Percentiles rank a stretch among this genome's conserved stretches.
These are phyloP conservation scores for Microcos paniculata DNA, from an alignment of 345 rosid genomes.

Conservation along the genomic window DNA sequence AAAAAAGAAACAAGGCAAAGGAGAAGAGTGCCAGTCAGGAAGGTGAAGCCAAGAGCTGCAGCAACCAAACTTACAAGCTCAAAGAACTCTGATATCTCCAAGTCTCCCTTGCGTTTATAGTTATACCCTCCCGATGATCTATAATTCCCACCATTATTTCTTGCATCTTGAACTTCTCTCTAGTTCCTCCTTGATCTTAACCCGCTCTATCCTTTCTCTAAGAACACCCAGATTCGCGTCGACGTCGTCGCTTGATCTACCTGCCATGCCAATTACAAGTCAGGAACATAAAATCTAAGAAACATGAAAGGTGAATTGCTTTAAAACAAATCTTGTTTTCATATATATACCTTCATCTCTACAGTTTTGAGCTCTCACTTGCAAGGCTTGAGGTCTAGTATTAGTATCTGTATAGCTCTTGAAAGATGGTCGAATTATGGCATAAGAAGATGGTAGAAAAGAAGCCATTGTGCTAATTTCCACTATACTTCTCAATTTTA, in stretches of 20 bases:
- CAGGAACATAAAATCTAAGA: no score
- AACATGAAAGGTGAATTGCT: slow-evolving; percentile 11
- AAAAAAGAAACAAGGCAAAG: slow-evolving; percentile 43
- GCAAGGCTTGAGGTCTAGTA: slow-evolving; percentile 19
- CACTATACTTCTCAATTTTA: no score
- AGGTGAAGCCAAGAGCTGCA: slow-evolving; percentile 38
- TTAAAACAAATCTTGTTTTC: no score
- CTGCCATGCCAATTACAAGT: no score
- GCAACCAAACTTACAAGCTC: slow-evolving; percentile 34
- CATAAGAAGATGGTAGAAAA: slow-evolving; percentile 1
- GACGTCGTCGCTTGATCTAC: slow-evolving; percentile 28
- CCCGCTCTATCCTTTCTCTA: slow-evolving; percentile 43
- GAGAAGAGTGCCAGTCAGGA: slow-evolving; percentile 30
- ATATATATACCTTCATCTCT: no score
- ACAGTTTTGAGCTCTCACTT: slow-evolving; percentile 28
- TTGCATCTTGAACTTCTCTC: slow-evolving; percentile 47
- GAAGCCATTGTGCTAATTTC: no score
- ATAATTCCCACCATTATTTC: slow-evolving; percentile 51
- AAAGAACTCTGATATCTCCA: slow-evolving; percentile 22
- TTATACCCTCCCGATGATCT: slow-evolving; percentile 27
- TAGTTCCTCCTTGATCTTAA: slow-evolving; percentile 48
- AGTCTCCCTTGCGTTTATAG: slow-evolving; percentile 24
- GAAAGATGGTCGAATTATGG: neutral
- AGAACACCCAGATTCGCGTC: slow-evolving; percentile 44
- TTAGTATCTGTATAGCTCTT: neutral